A percentile compares a stretch with the other conserved stretches of the same genome.
phyloP scores from a whole-genome alignment of 352 stramenopile genomes.

The Pythium apleroticum region DNA sequence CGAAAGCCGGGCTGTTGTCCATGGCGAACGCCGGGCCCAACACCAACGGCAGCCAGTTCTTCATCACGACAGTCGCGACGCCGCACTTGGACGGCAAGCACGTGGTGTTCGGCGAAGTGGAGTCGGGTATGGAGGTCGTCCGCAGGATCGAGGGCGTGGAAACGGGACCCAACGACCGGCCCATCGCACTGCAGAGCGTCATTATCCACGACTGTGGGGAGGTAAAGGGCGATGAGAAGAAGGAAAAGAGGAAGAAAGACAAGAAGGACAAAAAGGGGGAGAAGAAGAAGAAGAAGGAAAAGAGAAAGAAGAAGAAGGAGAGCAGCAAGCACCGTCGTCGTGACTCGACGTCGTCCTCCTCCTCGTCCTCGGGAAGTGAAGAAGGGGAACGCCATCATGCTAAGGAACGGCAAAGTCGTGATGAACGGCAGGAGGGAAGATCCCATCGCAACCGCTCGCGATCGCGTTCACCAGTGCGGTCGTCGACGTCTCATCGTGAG shows the following conservation, averaged over 20 bases:
- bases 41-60: constrained; percentile 85
- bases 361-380: background rate
- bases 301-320: constrained; percentile 10
- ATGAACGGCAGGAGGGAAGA: background rate
- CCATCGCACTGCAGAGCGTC: constrained; percentile 78
- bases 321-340: constrained; percentile 16
- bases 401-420: background rate
- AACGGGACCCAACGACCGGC: constrained; percentile 80
- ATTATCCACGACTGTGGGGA: constrained; percentile 95
- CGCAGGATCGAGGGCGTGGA: constrained; percentile 91
- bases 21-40: constrained; percentile 92
- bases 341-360: constrained; percentile 21
- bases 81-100: constrained; percentile 98
- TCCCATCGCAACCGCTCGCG: constrained; percentile 12
- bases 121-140: constrained; percentile 67
- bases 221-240: constrained; percentile 32
- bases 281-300: constrained; percentile 38
- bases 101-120: constrained; percentile 98
- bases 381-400: constrained; percentile 4
- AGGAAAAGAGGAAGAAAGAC: constrained; percentile 28
- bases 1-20: constrained; percentile 90
- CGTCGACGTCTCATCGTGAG: constrained; percentile 4
- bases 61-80: constrained; percentile 84
- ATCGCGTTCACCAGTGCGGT: background rate
- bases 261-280: constrained; percentile 34